These are phyloP conservation scores for Kazachstania taianensis DNA, from an alignment of 805 yeast species.

Conservation along the genomic window DNA sequence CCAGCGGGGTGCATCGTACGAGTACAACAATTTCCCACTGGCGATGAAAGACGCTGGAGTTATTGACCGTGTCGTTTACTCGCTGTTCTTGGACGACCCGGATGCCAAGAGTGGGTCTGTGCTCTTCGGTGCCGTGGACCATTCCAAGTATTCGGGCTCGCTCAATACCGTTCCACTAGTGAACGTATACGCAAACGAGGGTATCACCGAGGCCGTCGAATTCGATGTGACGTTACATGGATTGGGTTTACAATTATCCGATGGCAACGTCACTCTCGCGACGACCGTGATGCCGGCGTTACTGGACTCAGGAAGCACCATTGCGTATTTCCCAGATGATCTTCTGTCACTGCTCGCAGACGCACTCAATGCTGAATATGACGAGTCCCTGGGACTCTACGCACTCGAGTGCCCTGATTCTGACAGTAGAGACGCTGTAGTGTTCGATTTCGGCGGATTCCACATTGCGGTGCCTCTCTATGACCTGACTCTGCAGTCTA, in stretches of 20 bases:
- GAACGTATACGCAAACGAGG: constrained; percentile 7
- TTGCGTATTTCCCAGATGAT: constrained; percentile 36
- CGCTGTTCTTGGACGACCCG: constrained; percentile 40
- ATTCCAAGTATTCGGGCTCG: constrained; percentile 29
- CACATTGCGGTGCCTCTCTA: constrained; percentile 40
- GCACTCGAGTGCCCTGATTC: constrained; percentile 34
- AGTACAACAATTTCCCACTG: constrained; percentile 13
- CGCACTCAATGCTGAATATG: constrained; percentile 37
- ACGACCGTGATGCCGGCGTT: constrained; percentile 29
- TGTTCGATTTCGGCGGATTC: constrained; percentile 52
- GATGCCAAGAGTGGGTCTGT: constrained; percentile 35
- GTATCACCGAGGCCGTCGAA: constrained; percentile 14
- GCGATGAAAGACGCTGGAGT: constrained; percentile 18
- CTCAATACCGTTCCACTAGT: constrained; percentile 28
- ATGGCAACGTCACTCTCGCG: constrained; percentile 12
- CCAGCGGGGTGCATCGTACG: constrained; percentile 9
- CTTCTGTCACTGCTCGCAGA: constrained; percentile 30
- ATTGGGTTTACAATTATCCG: constrained; percentile 16
- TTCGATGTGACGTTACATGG: constrained; percentile 29
- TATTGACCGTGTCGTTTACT: constrained; percentile 33
- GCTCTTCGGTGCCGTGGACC: constrained; percentile 34
- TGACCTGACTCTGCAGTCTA: constrained; percentile 22
- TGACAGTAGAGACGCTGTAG: constrained; percentile 27
- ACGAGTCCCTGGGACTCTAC: constrained; percentile 35
- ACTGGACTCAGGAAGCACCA: constrained; percentile 47